Evolutionary conservation across 2,329 filamentous ascomycete species (phyloP), one percentile per base, ranked within the genome.

Genomic region (Magnaporthales sp.): DNA sequence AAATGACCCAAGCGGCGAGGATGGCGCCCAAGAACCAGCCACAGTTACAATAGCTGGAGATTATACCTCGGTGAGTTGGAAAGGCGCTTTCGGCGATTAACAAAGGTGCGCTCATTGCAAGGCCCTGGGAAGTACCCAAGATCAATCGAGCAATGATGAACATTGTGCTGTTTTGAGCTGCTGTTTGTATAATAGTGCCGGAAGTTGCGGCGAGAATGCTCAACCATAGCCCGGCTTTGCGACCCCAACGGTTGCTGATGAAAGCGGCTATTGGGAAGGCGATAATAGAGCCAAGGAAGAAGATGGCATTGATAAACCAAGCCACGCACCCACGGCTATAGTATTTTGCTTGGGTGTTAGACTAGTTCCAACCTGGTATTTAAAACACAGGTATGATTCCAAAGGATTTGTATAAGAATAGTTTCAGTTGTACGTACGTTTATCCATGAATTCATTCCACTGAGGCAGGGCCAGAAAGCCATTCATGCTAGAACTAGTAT

Each of bases 1-100:
- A 80, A 19, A 79, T 77, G 19, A 81, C 72, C 80, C 80, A 83
- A 0, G 80, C 78, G 26, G 80, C 80, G 62, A 81, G 72, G 61
- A 70, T 68, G 15, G 67, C 65, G 29, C 62, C 62, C 7, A 63
- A 6, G 61, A 68, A 71, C 24, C 24, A 62, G 8, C 22, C 24
- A 27, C 24, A 29, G 24, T 29, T 29, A 27, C 24, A 60, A 2
- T 24, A 26, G n/a, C 27, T 60, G 22, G 56, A 60, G 56, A 60
- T 60, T 10, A 69, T 31, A 5, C 62, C 68, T 10, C 66, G 66
- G 56, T 71, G 66, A 24, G 64, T 62, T 1, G 70, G 70, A 30
- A 67, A 69, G 30, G 69, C 67, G 24, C 68, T 46, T 65, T 70
- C 69, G 26, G 58, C 61, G 30, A 69, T 65, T 4, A 69, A 62